phyloP scores from a whole-genome alignment of 2,329 filamentous ascomycete species.

The Thermothelomyces thermophilus region DNA sequence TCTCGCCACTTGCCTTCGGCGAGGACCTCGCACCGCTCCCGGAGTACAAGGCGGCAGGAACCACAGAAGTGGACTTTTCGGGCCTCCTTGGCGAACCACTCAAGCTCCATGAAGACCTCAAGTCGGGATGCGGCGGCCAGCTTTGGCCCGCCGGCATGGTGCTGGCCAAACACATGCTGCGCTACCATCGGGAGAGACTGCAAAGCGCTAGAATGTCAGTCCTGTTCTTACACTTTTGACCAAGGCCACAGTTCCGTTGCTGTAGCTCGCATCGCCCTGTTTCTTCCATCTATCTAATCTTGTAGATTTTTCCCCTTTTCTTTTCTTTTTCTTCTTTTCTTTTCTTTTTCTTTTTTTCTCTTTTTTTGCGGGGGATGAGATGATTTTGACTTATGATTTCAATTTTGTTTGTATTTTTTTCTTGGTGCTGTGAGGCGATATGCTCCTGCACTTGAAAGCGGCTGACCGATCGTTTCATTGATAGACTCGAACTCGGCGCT shows the following conservation, averaged over 20 bases:
- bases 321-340: no score
- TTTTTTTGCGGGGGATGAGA: no score
- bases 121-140: conserved; percentile 84
- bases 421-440: conserved; percentile 4
- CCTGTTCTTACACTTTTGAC: no score
- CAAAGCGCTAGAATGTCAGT: conserved; percentile 66
- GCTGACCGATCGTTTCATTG: conserved; percentile 10
- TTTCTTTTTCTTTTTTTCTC: no score
- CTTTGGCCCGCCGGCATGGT: conserved; percentile 93
- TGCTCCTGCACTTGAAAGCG: not conserved
- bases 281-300: no score
- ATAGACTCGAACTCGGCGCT: conserved; percentile 81
- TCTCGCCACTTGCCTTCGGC: conserved; percentile 46
- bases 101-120: conserved; percentile 75
- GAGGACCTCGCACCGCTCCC: conserved; percentile 55
- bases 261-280: no score
- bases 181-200: conserved; percentile 60
- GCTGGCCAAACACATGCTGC: conserved; percentile 77
- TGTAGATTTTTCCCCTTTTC: no score
- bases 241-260: no score
- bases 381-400: no score
- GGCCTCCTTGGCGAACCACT: conserved; percentile 65
- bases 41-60: conserved; percentile 48
- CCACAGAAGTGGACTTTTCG: conserved; percentile 57
- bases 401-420: not conserved